These are phyloP conservation scores for Pseudogymnoascus sp. DNA, from an alignment of 2,329 filamentous ascomycete genomes.

Conservation along the genomic window DNA sequence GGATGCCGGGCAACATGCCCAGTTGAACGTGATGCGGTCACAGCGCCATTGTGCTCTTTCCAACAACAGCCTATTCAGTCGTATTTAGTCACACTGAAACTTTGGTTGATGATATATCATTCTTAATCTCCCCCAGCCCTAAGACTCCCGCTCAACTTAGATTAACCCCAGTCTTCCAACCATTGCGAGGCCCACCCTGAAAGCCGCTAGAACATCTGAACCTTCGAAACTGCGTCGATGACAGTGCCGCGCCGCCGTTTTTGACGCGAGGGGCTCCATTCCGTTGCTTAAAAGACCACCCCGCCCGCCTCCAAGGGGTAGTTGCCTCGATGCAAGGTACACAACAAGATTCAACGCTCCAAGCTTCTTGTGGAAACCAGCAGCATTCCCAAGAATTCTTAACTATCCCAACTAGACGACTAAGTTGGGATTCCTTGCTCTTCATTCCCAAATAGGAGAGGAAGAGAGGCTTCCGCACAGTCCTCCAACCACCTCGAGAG, in stretches of 20 bases:
- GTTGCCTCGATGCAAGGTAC: background rate
- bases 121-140: background rate
- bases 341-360: background rate
- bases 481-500: background rate
- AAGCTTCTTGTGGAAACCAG: constrained; percentile 1
- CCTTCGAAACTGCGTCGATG: background rate
- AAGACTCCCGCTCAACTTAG: background rate
- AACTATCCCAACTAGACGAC: background rate
- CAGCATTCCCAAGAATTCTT: constrained; percentile 1
- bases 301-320: background rate
- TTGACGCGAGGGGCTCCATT: background rate
- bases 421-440: constrained; percentile 2
- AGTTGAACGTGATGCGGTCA: background rate
- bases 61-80: background rate
- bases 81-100: background rate
- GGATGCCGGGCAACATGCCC: background rate
- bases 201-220: background rate
- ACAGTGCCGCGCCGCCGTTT: background rate
- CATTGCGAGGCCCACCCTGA: background rate
- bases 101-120: constrained; percentile 5
- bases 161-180: background rate
- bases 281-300: background rate
- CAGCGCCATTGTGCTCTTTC: constrained; percentile 6
- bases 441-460: background rate
- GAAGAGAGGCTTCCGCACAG: background rate